Evolutionary conservation across 768 basidiomycete species (phyloP).

Genomic region (Suillus americanus): DNA sequence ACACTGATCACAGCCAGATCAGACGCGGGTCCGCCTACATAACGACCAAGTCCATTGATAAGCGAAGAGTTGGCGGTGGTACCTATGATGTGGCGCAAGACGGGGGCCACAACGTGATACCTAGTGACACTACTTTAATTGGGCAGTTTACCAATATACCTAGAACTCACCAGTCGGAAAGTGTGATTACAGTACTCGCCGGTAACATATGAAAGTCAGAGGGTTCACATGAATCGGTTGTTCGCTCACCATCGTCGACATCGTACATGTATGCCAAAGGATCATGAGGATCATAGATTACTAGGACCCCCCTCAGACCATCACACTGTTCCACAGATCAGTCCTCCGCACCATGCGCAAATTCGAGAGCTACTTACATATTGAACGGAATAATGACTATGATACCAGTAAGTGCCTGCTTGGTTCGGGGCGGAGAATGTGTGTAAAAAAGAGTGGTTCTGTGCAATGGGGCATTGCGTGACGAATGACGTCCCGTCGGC

Average conservation of each 20-base stretch:
- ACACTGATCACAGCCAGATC: constrained; percentile 38
- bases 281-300: constrained; percentile 44
- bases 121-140: constrained; percentile 9
- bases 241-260: constrained; percentile 39
- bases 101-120: constrained; percentile 21
- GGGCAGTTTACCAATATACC: neutral
- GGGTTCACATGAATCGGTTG: neutral
- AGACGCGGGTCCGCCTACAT: constrained; percentile 29
- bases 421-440: constrained; percentile 21
- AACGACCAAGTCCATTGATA: constrained; percentile 43
- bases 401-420: constrained; percentile 35
- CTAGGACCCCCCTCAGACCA: constrained; percentile 28
- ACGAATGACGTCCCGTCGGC: constrained; percentile 44
- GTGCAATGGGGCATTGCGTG: constrained; percentile 31
- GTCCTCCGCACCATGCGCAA: neutral
- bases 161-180: constrained; percentile 36
- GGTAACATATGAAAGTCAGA: neutral
- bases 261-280: constrained; percentile 39
- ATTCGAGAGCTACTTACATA: constrained; percentile 22
- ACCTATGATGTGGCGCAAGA: constrained; percentile 17
- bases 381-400: constrained; percentile 37
- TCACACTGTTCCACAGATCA: constrained; percentile 14
- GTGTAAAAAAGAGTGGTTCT: constrained; percentile 21
- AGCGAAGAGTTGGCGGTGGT: constrained; percentile 30
- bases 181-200: constrained; percentile 43